Evolutionary conservation across 345 rosid species (phyloP), one percentile per base, ranked within the genome.

Genomic region (Arabis alpina): DNA sequence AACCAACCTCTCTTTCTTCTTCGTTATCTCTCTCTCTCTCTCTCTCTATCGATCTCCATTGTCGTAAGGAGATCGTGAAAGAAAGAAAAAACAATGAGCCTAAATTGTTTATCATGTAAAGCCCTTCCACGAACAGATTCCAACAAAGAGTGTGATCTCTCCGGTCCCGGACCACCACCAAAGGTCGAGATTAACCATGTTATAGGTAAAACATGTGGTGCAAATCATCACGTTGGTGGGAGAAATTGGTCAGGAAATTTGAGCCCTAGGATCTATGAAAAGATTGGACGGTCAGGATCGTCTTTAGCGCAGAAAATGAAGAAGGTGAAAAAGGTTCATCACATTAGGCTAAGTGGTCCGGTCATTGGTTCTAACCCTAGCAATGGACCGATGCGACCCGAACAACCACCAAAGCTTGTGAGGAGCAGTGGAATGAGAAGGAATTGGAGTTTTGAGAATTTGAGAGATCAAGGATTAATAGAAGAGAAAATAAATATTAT

Each of bases 401-500:
- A 42, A 16, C 81, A 42, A 16, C 81, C 74, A 67, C 92, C 92
- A 0, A 90, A 39, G 82, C 69, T 87, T 84, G 77, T 77, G 27
- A 84, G 96, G 71, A 90, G 96, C 72, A 70, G 79, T 52, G 98
- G 97, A 13, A 82, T 90, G 85, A 83, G 94, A 76, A 89, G 96
- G 72, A 82, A 88, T 74, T 93, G 94, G 98, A 93, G 97, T 84
- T 88, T 93, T 66, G 92, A 93, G 84, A 62, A 75, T 62, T 56
- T 68, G 70, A 75, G 73, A 67, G 73, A 74, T 61, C 68, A 74
- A 36, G 68, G 78, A 4, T 51, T 74, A 13, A 60, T 60, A 66
- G 68, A 74, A 67, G 61, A 64, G 13, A 65, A 65, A 34, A 32
- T 6, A 2, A 66, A 50, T 14, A 51, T 58, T 50, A 42, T 28